Conservation (phyloP, 2,329 filamentous ascomycete species). For the Graphiopsis chlorocephala region DNA sequence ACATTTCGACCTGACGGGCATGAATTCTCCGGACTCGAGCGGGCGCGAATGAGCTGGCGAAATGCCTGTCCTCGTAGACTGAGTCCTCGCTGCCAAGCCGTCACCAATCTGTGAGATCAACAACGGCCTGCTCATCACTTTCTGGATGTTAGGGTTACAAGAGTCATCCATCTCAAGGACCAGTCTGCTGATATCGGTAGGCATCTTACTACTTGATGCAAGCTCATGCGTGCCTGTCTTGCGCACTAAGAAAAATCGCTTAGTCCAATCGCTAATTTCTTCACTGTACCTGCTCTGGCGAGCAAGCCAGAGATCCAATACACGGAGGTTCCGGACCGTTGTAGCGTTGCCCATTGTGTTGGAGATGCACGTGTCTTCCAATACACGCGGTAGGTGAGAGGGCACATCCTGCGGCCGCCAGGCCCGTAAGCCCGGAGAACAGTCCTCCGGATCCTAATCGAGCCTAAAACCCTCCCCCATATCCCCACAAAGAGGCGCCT, state of each 20-base stretch:
- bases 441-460: slow-evolving; percentile 12
- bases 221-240: not conserved
- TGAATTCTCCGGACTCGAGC: slow-evolving; percentile 3
- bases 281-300: not conserved
- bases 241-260: not conserved
- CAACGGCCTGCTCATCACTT: not conserved
- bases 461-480: slow-evolving; percentile 3
- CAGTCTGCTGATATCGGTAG: not conserved
- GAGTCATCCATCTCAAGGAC: not conserved
- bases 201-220: not conserved
- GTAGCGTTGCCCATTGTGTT: slow-evolving; percentile 6
- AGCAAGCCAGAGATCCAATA: not conserved
- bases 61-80: not conserved
- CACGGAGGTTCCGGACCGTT: slow-evolving; percentile 16
- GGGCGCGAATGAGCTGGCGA: slow-evolving; percentile 1
- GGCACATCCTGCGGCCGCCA: slow-evolving; percentile 6
- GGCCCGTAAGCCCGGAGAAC: slow-evolving; percentile 11
- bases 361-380: slow-evolving; percentile 4
- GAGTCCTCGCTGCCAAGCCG: not conserved
- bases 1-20: not conserved
- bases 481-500: slow-evolving; percentile 13
- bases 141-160: not conserved
- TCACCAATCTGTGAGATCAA: not conserved
- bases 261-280: not conserved
- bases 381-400: not conserved